Evolutionary conservation across 768 basidiomycete genomes (phyloP).

Genomic region (Leccinum subgranulosum): DNA sequence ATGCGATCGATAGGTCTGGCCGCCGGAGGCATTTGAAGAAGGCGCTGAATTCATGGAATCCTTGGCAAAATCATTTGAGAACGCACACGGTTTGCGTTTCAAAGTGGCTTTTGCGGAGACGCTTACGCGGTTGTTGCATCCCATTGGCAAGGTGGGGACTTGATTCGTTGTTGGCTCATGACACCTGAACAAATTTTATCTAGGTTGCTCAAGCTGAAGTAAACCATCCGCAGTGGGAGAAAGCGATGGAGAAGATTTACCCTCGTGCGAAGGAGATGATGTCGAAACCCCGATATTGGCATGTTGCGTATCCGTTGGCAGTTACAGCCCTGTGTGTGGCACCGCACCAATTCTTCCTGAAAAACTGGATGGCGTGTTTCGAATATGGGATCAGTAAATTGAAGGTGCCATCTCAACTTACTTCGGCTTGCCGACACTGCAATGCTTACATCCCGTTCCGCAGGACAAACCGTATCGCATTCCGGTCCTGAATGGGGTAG

Average conservation of each 20-base stretch:
- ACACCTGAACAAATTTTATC: not conserved
- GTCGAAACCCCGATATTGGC: conserved; percentile 88
- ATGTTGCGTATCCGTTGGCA: conserved; percentile 77
- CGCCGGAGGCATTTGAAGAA: conserved; percentile 89
- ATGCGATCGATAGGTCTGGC: conserved; percentile 67
- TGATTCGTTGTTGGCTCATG: not conserved
- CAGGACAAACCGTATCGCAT: conserved; percentile 77
- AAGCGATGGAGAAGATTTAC: conserved; percentile 81
- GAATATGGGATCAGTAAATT: conserved; percentile 72
- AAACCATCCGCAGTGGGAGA: conserved; percentile 92
- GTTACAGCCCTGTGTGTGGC: conserved; percentile 85
- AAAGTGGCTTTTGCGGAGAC: conserved; percentile 87
- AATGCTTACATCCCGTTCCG: not conserved
- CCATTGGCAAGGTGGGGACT: conserved; percentile 72
- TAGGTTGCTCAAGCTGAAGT: conserved; percentile 95
- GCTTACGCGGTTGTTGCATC: conserved; percentile 72
- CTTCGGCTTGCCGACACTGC: not conserved
- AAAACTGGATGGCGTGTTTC: conserved; percentile 74
- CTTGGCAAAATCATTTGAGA: conserved; percentile 76
- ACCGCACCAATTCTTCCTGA: conserved; percentile 79
- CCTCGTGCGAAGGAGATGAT: conserved; percentile 84
- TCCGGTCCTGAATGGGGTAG: conserved; percentile 73
- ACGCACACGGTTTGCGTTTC: conserved; percentile 78
- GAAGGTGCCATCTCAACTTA: conserved; percentile 51
- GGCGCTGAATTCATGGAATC: conserved; percentile 88